These are phyloP conservation scores for Astrephomene gubernaculifera DNA, from an alignment of 139 green algal species.

Conservation along the genomic window DNA sequence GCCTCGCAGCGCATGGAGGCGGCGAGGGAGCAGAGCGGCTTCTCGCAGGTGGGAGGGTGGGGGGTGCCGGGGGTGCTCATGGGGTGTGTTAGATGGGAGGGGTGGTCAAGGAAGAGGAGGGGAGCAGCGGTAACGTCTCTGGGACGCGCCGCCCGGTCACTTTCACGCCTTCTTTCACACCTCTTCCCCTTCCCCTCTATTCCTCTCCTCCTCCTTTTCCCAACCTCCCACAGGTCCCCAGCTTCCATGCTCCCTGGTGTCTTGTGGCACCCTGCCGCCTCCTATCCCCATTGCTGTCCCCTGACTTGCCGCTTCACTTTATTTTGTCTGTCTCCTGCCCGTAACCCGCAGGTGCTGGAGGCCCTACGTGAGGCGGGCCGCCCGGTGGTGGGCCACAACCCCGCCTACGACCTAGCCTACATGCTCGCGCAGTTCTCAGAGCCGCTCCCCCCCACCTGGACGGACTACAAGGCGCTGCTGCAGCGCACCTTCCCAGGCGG, in stretches of 20 bases:
- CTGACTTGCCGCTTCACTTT: too few species aligned
- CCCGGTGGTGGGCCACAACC: constrained; percentile 78
- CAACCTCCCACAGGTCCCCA: too few species aligned
- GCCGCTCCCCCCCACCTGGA: constrained; percentile 60
- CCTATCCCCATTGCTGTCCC: too few species aligned
- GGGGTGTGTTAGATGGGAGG: not conserved
- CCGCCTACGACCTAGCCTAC: constrained; percentile 75
- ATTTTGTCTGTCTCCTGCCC: too few species aligned
- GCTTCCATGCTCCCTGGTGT: too few species aligned
- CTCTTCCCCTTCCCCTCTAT: too few species aligned
- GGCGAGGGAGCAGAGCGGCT: constrained; percentile 14
- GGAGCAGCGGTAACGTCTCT: not conserved
- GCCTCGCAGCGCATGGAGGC: constrained; percentile 22
- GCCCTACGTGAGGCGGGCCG: constrained; percentile 61
- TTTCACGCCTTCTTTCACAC: too few species aligned
- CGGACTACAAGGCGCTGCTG: constrained; percentile 63
- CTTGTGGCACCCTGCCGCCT: too few species aligned
- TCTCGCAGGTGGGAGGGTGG: constrained; percentile 15
- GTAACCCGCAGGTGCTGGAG: constrained; percentile 62
- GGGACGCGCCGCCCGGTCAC: too few species aligned
- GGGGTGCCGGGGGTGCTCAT: too few species aligned
- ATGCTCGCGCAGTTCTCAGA: constrained; percentile 65
- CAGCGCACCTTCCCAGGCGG: constrained; percentile 72
- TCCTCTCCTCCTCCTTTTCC: too few species aligned
- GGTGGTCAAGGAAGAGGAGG: not conserved